Evolutionary conservation across 2,329 filamentous ascomycete species (phyloP).

Genomic region (Periconia macrospinosa): DNA sequence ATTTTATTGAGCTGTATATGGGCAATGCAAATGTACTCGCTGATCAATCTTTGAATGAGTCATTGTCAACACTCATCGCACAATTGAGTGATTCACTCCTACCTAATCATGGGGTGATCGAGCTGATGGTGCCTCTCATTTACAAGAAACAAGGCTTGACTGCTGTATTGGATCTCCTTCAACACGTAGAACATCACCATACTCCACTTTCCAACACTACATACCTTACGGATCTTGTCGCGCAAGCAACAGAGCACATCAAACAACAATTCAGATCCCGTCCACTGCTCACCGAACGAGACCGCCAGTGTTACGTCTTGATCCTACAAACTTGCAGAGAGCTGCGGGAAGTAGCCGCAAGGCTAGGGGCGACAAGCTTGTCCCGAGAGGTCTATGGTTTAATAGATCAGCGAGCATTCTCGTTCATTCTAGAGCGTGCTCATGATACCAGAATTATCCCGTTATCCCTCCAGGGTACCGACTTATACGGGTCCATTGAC

Average conservation of each 20-base stretch:
- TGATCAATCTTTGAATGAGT: conserved; percentile 1
- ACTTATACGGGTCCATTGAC: conserved; percentile 13
- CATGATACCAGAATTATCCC: conserved; percentile 24
- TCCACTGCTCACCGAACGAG: conserved; percentile 1
- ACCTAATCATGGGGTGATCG: conserved; percentile 17
- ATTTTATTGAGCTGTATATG: conserved; percentile 5
- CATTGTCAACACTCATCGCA: conserved; percentile 15
- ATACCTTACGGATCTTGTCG: conserved; percentile 9
- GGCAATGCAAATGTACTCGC: neutral
- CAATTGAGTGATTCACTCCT: conserved; percentile 9
- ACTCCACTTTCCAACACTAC: conserved; percentile 10
- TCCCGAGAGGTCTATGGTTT: conserved; percentile 4
- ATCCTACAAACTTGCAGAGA: conserved; percentile 10
- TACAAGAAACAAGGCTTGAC: conserved; percentile 9
- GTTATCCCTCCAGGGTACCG: conserved; percentile 18
- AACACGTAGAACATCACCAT: conserved; percentile 8
- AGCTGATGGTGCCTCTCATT: conserved; percentile 16
- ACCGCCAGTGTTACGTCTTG: conserved; percentile 11
- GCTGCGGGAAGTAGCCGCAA: conserved; percentile 7
- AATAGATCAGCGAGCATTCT: conserved; percentile 23
- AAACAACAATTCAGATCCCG: neutral
- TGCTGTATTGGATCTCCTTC: conserved; percentile 12
- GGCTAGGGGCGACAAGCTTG: conserved; percentile 1
- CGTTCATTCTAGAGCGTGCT: conserved; percentile 29
- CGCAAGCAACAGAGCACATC: conserved; percentile 5